phyloP scores from a whole-genome alignment of 805 yeast species.

The Suhomyces xylopsoci region DNA sequence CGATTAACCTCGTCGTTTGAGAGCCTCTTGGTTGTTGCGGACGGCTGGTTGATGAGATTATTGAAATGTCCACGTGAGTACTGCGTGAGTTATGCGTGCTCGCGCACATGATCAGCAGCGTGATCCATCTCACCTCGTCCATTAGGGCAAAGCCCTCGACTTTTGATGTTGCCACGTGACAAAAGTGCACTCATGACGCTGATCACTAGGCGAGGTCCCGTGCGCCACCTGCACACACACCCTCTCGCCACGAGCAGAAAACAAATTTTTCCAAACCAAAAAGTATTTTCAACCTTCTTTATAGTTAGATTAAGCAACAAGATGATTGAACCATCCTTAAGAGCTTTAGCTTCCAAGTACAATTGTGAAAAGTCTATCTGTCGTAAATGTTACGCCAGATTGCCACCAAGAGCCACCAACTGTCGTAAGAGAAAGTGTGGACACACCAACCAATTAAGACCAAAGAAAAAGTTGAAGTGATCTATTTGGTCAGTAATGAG shows the following conservation, averaged over 20 bases:
- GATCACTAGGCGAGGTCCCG: background rate
- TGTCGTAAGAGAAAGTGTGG: constrained; percentile 99
- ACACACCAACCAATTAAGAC: constrained; percentile 99
- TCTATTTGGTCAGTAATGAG: constrained; percentile 24
- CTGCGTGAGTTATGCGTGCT: background rate
- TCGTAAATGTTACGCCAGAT: constrained; percentile 99
- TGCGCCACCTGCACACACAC: background rate
- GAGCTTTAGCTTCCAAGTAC: constrained; percentile 98
- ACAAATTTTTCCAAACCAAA: constrained; percentile 4
- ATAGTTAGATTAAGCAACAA: constrained; percentile 12
- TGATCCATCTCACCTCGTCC: background rate
- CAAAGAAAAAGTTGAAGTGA: constrained; percentile 98
- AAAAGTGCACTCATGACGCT: background rate
- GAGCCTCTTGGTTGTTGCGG: background rate
- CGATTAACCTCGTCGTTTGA: background rate
- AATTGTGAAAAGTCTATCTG: constrained; percentile 99
- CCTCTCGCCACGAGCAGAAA: background rate
- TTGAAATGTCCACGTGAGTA: background rate
- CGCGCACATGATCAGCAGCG: background rate
- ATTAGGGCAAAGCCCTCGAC: background rate
- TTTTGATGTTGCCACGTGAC: background rate
- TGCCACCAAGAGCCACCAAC: constrained; percentile 99
- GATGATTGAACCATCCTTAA: constrained; percentile 98
- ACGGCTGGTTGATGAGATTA: background rate
- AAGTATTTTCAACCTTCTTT: constrained; percentile 1